These are phyloP conservation scores for Ustilago bromivora DNA, from an alignment of 1,284 basidiomycete genomes.

Conservation along the genomic window DNA sequence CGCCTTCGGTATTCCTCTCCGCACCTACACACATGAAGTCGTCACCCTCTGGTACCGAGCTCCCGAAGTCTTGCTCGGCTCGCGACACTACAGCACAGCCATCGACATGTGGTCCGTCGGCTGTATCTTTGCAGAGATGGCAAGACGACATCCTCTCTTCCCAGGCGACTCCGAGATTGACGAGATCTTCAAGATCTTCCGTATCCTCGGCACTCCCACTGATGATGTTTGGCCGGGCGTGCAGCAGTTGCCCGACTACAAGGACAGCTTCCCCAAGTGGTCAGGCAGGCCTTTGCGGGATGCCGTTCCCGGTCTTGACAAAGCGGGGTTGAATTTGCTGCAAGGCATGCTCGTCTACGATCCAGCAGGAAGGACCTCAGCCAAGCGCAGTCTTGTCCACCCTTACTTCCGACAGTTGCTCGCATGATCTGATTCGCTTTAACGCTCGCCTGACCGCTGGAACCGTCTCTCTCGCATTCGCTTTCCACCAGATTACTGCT, in stretches of 20 bases:
- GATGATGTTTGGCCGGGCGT: slow-evolving; percentile 94
- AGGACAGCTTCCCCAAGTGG: slow-evolving; percentile 97
- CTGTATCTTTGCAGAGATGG: slow-evolving; percentile 90
- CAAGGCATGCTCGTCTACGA: slow-evolving; percentile 89
- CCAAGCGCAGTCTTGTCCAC: slow-evolving; percentile 46
- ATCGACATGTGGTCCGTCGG: slow-evolving; percentile 99
- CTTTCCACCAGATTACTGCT: neutral
- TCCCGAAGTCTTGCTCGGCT: slow-evolving; percentile 94
- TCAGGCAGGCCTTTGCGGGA: slow-evolving; percentile 76
- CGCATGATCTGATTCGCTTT: slow-evolving; percentile 8
- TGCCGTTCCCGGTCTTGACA: slow-evolving; percentile 62
- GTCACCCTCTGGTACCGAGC: slow-evolving; percentile 99
- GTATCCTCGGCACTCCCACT: slow-evolving; percentile 83
- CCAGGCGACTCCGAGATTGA: slow-evolving; percentile 99
- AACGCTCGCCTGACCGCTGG: neutral
- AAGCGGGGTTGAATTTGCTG: slow-evolving; percentile 62
- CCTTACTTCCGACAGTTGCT: slow-evolving; percentile 47
- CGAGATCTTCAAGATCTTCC: slow-evolving; percentile 99
- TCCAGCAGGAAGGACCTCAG: slow-evolving; percentile 84
- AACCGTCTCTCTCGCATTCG: neutral
- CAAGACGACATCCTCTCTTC: slow-evolving; percentile 90
- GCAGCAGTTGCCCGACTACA: slow-evolving; percentile 90
- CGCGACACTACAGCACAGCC: slow-evolving; percentile 91
- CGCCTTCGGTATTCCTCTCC: slow-evolving; percentile 96
- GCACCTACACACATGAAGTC: slow-evolving; percentile 96